Conservation (phyloP, 768 basidiomycete species). For the Tylopilus plumbeoviolaceoides region DNA sequence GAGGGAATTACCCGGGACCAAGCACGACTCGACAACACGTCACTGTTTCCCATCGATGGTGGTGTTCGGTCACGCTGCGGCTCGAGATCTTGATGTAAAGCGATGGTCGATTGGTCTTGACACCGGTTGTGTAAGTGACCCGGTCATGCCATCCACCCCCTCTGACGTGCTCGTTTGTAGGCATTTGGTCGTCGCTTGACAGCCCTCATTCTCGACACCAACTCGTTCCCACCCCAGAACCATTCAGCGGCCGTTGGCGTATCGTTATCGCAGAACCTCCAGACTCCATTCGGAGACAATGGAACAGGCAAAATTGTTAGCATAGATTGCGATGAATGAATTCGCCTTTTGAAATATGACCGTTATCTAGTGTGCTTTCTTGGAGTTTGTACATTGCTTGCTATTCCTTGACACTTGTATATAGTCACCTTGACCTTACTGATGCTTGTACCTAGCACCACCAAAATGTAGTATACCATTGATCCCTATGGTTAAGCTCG, state of each 20-base stretch:
- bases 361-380: neutral
- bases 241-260: constrained; percentile 14
- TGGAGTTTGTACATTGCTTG: neutral
- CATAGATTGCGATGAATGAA: constrained; percentile 40
- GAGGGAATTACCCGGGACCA: neutral
- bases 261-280: constrained; percentile 16
- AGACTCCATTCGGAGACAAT: constrained; percentile 55
- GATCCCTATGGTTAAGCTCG: too few relatives aligned
- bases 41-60: constrained; percentile 72
- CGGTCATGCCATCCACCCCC: neutral
- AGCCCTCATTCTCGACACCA: constrained; percentile 54
- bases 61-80: constrained; percentile 86
- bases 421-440: too few relatives aligned
- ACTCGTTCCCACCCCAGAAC: constrained; percentile 13
- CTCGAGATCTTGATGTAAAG: constrained; percentile 74
- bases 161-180: constrained; percentile 23
- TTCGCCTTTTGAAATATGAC: neutral
- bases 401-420: neutral
- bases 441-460: neutral
- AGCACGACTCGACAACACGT: neutral
- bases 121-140: constrained; percentile 69
- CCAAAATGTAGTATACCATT: neutral
- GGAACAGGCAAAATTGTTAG: constrained; percentile 47
- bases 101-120: constrained; percentile 86
- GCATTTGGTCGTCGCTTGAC: constrained; percentile 60